Base-by-base conservation (phyloP, 2,329 filamentous ascomycete species). In the Curvularia spicifera region DNA sequence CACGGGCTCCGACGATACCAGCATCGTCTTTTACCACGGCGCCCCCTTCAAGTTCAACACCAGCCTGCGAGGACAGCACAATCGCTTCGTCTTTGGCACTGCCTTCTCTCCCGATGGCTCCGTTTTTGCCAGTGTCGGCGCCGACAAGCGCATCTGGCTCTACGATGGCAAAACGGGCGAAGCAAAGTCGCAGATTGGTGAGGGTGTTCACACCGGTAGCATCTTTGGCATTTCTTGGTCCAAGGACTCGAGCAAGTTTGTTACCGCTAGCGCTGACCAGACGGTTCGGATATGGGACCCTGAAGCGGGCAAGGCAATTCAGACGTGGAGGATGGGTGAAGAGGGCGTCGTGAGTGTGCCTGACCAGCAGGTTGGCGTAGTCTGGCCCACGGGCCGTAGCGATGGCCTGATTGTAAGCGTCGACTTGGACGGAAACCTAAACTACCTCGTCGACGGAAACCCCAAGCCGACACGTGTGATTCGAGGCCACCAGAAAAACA, bases 151-250 rank as follows among this genome's bases (percentile, higher is more conserved):
- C 73, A 97, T 99, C 65, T 96, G 95, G 83, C 82, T 99, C 9
- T 99, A 97, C 75, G 93, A 99, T 75, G 95, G 94, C 61, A 97
- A 96, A 84, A 97, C 93, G 15, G 95, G 95, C 29, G 93, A 97
- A 73, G 84, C 89, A 0, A 91, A 87, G 44, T 85, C 82, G 58
- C 84, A 91, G 67, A 89, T 99, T 68, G 90, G 90, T 9, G 89
- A 94, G 65, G 89, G 87, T n/a, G 88, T 88, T 65, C 95, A 99
- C 76, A 94, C 88, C 5, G 95, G 95, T 47, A 96, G 92, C 74
- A 95, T 99, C 57, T 96, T 97, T 72, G 89, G 89, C 22, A 88
- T 98, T 5, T 92, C 91, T 18, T 99, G 95, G 95, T 86, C 91
- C 1, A 87, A 87, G 60, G 93, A 98, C 75, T 93, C 92, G 26